phyloP scores from a whole-genome alignment of 495 filamentous ascomycete genomes.

The Filosporella fistucella region DNA sequence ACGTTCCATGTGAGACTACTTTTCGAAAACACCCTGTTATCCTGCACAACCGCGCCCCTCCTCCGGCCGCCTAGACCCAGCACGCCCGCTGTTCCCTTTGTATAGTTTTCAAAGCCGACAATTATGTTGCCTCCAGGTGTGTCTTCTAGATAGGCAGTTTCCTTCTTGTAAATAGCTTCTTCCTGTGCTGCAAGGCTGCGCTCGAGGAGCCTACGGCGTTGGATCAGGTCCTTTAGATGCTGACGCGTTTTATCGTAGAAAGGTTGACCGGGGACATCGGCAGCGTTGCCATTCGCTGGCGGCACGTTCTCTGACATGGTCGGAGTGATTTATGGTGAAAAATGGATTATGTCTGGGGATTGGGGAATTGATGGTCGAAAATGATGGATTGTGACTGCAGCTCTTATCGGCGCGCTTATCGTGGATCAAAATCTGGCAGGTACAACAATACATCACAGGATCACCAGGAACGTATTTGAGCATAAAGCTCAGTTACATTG shows the following conservation, averaged over 20 bases:
- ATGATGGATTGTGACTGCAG: no score
- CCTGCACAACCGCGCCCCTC: slow-evolving; percentile 44
- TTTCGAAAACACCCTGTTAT: slow-evolving; percentile 52
- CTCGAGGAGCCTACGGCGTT: slow-evolving; percentile 36
- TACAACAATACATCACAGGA: no score
- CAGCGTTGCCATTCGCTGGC: slow-evolving; percentile 28
- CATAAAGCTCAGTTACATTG: no score
- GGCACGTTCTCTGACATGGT: slow-evolving; percentile 52
- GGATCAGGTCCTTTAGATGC: slow-evolving; percentile 43
- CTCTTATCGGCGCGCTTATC: no score
- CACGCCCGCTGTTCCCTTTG: slow-evolving; percentile 63
- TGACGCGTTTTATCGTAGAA: slow-evolving; percentile 47
- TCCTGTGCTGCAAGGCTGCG: slow-evolving; percentile 45
- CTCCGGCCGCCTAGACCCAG: slow-evolving; percentile 35
- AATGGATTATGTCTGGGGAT: no score
- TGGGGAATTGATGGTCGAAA: no score
- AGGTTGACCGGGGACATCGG: slow-evolving; percentile 35
- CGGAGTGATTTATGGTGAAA: no score
- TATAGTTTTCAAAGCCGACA: slow-evolving; percentile 94
- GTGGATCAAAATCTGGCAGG: no score
- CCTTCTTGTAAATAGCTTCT: slow-evolving; percentile 78
- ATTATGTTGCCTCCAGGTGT: slow-evolving; percentile 92
- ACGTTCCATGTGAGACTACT: slow-evolving; percentile 54
- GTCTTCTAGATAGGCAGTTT: slow-evolving; percentile 86
- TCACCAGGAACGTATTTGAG: no score